phyloP scores from a whole-genome alignment of 2,329 filamentous ascomycete species.

The Ophiostoma piceae region DNA sequence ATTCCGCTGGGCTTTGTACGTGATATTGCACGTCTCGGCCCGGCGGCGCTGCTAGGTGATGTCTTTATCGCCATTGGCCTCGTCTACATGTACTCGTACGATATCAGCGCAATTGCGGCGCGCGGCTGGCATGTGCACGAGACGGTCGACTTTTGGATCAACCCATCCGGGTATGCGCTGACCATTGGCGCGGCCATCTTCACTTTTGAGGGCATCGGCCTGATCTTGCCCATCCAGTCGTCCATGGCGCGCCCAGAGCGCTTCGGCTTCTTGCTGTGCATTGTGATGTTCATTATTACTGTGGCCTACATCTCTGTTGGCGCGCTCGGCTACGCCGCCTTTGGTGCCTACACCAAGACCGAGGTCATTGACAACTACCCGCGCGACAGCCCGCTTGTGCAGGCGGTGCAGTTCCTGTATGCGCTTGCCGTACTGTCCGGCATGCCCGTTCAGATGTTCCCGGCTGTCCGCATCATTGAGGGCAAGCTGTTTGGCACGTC shows the following conservation, averaged over 20 bases:
- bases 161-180: constrained; percentile 61
- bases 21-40: constrained; percentile 69
- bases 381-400: constrained; percentile 65
- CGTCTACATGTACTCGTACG: constrained; percentile 68
- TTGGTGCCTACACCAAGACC: constrained; percentile 62
- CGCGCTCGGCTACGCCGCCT: constrained; percentile 68
- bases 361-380: constrained; percentile 74
- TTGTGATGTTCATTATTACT: constrained; percentile 69
- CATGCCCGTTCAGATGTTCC: constrained; percentile 70
- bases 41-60: constrained; percentile 63
- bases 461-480: constrained; percentile 66
- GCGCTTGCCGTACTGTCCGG: constrained; percentile 68
- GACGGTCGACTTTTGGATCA: constrained; percentile 60
- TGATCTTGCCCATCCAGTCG: constrained; percentile 70
- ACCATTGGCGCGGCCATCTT: constrained; percentile 71
- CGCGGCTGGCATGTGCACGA: constrained; percentile 49
- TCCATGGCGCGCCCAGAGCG: constrained; percentile 66
- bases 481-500: constrained; percentile 54
- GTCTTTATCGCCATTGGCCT: constrained; percentile 67
- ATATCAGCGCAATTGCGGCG: constrained; percentile 52
- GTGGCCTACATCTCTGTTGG: constrained; percentile 67
- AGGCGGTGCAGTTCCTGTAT: constrained; percentile 70
- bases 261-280: constrained; percentile 59
- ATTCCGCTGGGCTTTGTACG: constrained; percentile 65
- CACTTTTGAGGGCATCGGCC: constrained; percentile 72